Evolutionary conservation across 768 basidiomycete genomes (phyloP).

Genomic region (Rhodotorula kratochvilovae): DNA sequence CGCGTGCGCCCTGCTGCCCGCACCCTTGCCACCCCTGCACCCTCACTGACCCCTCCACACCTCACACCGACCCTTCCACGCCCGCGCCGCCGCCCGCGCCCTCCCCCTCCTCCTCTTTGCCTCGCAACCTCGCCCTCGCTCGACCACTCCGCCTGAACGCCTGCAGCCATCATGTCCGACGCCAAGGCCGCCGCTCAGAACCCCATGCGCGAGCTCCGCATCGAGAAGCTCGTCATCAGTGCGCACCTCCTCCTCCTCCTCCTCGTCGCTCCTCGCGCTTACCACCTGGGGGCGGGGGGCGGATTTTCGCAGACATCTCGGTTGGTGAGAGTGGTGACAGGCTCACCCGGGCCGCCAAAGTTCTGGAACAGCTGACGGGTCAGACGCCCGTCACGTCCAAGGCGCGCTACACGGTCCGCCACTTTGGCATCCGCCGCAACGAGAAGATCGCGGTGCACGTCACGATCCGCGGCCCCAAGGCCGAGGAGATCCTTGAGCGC

Average conservation of each 20-base stretch:
- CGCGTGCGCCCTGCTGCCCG: not conserved
- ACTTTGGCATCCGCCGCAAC: slow-evolving; percentile 98
- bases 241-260: slow-evolving; percentile 49
- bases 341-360: slow-evolving; percentile 97
- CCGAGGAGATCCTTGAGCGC: slow-evolving; percentile 98
- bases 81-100: not conserved
- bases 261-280: not conserved
- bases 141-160: not conserved
- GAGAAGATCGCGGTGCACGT: slow-evolving; percentile 90
- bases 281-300: too few relatives aligned
- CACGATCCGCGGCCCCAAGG: slow-evolving; percentile 98
- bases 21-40: not conserved
- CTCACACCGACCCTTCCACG: not conserved
- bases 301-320: slow-evolving; percentile 73
- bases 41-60: not conserved
- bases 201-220: slow-evolving; percentile 65
- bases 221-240: slow-evolving; percentile 99
- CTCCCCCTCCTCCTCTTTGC: not conserved
- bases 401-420: slow-evolving; percentile 98
- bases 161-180: slow-evolving; percentile 58
- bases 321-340: slow-evolving; percentile 99
- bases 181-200: slow-evolving; percentile 72
- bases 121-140: not conserved
- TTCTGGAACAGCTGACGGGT: slow-evolving; percentile 97
- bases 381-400: slow-evolving; percentile 99